Conservation (phyloP, 352 stramenopile genomes). For the Phytophthora cactorum region DNA sequence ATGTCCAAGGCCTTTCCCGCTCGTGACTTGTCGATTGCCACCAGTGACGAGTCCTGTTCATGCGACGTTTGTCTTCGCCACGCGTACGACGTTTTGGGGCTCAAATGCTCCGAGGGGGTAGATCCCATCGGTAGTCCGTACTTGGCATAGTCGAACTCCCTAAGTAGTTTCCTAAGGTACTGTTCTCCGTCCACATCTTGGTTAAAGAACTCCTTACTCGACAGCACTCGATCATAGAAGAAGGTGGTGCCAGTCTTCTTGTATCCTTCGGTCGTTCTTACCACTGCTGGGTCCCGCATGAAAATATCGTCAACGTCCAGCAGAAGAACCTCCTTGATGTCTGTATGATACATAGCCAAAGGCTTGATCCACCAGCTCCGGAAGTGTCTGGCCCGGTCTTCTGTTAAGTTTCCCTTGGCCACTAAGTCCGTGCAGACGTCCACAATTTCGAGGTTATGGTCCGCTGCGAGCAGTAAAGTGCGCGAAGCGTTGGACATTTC, state of each 20-base stretch:
- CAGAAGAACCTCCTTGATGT: conserved; percentile 51
- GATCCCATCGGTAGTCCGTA: conserved; percentile 31
- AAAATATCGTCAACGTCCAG: conserved; percentile 62
- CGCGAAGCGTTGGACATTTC: conserved; percentile 39
- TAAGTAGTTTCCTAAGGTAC: conserved; percentile 43
- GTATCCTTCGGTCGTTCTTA: conserved; percentile 53
- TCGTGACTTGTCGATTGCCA: conserved; percentile 54
- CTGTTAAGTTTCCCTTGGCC: conserved; percentile 25
- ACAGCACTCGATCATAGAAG: conserved; percentile 75
- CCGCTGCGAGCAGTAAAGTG: conserved; percentile 26
- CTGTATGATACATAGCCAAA: conserved; percentile 57
- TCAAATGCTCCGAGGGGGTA: conserved; percentile 38
- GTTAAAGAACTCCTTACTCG: conserved; percentile 61
- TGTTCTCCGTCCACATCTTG: conserved; percentile 41
- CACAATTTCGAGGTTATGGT: conserved; percentile 49
- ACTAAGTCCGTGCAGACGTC: conserved; percentile 54
- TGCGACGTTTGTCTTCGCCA: conserved; percentile 47
- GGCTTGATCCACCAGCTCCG: conserved; percentile 76
- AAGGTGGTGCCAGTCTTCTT: conserved; percentile 56
- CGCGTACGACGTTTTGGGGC: conserved; percentile 32
- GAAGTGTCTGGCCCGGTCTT: conserved; percentile 46
- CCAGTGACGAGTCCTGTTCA: conserved; percentile 66
- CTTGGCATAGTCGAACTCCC: conserved; percentile 48
- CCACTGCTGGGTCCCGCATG: conserved; percentile 46
- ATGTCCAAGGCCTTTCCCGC: conserved; percentile 43